These are phyloP conservation scores for Ceriops tagal DNA, from an alignment of 345 rosid species.

Conservation along the genomic window DNA sequence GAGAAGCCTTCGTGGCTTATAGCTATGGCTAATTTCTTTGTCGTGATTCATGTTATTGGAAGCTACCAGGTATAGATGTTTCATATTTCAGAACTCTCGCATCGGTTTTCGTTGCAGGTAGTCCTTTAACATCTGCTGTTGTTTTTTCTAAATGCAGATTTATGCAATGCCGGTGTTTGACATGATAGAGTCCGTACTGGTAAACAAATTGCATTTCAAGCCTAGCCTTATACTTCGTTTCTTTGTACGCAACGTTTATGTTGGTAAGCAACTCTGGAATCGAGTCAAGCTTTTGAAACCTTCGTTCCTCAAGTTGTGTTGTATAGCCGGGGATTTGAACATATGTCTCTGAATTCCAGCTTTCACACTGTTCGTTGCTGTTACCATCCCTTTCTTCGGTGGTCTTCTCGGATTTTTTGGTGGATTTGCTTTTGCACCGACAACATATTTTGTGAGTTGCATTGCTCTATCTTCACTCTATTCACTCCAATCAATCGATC, in stretches of 20 bases:
- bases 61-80: constrained; percentile 56
- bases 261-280: constrained; percentile 38
- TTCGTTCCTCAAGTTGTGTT: too few species aligned
- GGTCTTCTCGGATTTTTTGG: constrained; percentile 66
- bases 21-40: constrained; percentile 63
- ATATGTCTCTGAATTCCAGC: constrained; percentile 30
- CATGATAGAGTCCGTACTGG: constrained; percentile 67
- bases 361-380: constrained; percentile 62
- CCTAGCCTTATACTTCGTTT: constrained; percentile 49
- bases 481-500: too few species aligned
- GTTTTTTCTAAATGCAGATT: constrained; percentile 28
- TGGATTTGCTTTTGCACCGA: constrained; percentile 82
- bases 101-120: too few species aligned
- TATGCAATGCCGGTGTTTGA: constrained; percentile 81
- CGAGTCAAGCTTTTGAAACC: too few species aligned
- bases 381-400: constrained; percentile 72
- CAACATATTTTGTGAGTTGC: constrained; percentile 65
- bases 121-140: too few species aligned
- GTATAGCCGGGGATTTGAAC: background rate
- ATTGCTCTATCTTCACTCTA: background rate
- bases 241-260: constrained; percentile 44
- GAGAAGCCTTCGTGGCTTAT: constrained; percentile 68
- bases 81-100: too few species aligned
- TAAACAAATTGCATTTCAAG: constrained; percentile 51
- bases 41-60: constrained; percentile 75